A percentile compares a stretch with the other conserved stretches of the same genome.
phyloP scores from a whole-genome alignment of 805 yeast species.

The Yarrowia divulgata region DNA sequence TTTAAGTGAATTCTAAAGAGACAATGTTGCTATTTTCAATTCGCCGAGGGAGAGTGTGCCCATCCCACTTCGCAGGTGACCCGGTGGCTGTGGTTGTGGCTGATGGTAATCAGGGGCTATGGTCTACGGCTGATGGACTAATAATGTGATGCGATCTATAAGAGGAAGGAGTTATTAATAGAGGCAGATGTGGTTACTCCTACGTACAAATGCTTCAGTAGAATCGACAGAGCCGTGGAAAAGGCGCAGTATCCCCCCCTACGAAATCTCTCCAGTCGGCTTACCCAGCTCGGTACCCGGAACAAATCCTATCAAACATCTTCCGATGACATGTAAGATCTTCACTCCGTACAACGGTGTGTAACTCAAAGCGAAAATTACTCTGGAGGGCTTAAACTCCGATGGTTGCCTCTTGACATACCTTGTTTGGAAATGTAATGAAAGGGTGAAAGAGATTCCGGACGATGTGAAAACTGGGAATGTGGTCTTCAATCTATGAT shows the following conservation, averaged over 20 bases:
- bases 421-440: not conserved
- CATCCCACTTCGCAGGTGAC: not conserved
- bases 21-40: not conserved
- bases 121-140: too few relatives aligned
- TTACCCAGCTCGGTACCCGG: not conserved
- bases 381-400: constrained; percentile 6
- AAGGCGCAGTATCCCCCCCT: too few relatives aligned
- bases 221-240: too few relatives aligned
- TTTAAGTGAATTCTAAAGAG: not conserved
- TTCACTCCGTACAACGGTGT: not conserved
- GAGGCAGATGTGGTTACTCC: not conserved
- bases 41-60: not conserved
- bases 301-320: not conserved
- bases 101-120: not conserved
- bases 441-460: not conserved
- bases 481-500: too few relatives aligned
- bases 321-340: not conserved
- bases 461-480: too few relatives aligned
- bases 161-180: not conserved
- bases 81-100: not conserved
- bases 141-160: too few relatives aligned
- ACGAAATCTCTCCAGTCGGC: too few relatives aligned
- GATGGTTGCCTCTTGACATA: not conserved
- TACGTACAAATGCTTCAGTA: too few relatives aligned
- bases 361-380: not conserved